A percentile compares a stretch with the other conserved stretches of the same genome.
Evolutionary conservation across 169 alveolate species (phyloP).

Genomic region (Plasmodium malariae): DNA sequence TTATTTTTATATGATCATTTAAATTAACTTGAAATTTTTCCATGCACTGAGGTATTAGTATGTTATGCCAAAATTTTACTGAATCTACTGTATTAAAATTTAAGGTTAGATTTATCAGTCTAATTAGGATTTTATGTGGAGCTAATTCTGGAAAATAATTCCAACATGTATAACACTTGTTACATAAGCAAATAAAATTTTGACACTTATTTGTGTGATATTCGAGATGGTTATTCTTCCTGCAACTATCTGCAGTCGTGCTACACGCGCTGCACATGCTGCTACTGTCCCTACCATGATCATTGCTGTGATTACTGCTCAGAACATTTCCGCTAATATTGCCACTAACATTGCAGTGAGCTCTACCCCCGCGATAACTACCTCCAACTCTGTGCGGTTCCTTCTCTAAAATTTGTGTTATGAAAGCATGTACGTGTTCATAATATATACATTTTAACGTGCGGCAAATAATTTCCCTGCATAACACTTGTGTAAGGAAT

Average conservation of each 20-base stretch:
- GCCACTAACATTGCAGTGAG: not conserved
- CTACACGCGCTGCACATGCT: not conserved
- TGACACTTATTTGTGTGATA: not conserved
- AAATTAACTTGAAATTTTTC: slow-evolving; percentile 37
- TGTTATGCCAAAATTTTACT: slow-evolving; percentile 56
- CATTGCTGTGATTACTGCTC: not conserved
- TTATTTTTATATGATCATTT: slow-evolving; percentile 52
- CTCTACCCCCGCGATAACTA: not conserved
- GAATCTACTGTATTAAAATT: slow-evolving; percentile 20
- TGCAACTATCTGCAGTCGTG: not conserved
- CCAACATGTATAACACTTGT: slow-evolving; percentile 45
- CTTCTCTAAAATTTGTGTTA: slow-evolving; percentile 56
- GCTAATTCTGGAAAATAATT: slow-evolving; percentile 45
- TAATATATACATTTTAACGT: slow-evolving; percentile 74
- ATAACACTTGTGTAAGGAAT: slow-evolving; percentile 26
- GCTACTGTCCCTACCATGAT: not conserved
- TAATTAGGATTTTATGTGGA: slow-evolving; percentile 66
- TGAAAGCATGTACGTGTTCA: slow-evolving; percentile 78
- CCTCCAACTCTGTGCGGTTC: not conserved
- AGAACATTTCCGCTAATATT: not conserved
- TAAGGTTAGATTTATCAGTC: slow-evolving; percentile 66
- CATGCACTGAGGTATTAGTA: slow-evolving; percentile 49
- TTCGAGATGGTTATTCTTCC: not conserved
- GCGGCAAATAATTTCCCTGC: slow-evolving; percentile 51
- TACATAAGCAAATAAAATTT: slow-evolving; percentile 45